Conservation (phyloP, 2,329 filamentous ascomycete species). For the Boeremia lycopersici region DNA sequence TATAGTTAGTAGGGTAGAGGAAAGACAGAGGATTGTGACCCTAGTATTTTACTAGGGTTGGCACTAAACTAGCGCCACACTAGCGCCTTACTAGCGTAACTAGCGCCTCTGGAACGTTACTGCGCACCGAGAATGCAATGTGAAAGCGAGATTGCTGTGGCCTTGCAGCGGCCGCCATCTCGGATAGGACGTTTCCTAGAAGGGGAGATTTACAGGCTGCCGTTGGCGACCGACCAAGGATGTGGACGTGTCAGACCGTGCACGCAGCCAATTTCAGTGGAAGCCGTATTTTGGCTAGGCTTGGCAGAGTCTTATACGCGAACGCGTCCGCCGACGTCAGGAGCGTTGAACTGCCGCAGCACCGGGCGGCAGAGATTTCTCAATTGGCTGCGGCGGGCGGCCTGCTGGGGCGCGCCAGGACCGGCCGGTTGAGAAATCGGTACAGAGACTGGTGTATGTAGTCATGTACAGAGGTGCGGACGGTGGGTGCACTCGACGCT, state of each 20-base stretch:
- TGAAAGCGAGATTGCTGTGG: conserved; percentile 21
- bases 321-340: conserved; percentile 34
- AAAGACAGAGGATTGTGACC: too few relatives aligned
- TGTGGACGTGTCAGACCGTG: conserved; percentile 28
- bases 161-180: conserved; percentile 21
- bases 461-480: background rate
- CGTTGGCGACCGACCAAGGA: conserved; percentile 27
- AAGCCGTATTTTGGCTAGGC: conserved; percentile 22
- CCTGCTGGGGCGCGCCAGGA: conserved; percentile 26
- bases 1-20: too few relatives aligned
- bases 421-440: conserved; percentile 1
- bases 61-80: too few relatives aligned
- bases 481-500: background rate
- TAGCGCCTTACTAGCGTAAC: too few relatives aligned
- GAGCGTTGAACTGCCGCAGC: conserved; percentile 26
- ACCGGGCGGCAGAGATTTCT: conserved; percentile 12
- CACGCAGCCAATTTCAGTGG: conserved; percentile 25
- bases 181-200: conserved; percentile 16
- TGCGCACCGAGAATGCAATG: too few relatives aligned
- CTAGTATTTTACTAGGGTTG: too few relatives aligned
- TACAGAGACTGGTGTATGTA: background rate
- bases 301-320: conserved; percentile 18
- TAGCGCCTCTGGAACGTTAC: too few relatives aligned
- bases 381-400: conserved; percentile 21
- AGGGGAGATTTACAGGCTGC: conserved; percentile 27